Percentiles rank a stretch among this genome's conserved stretches.
phyloP scores from a whole-genome alignment of 2,329 filamentous ascomycete genomes.

The Podosphaera fusca region DNA sequence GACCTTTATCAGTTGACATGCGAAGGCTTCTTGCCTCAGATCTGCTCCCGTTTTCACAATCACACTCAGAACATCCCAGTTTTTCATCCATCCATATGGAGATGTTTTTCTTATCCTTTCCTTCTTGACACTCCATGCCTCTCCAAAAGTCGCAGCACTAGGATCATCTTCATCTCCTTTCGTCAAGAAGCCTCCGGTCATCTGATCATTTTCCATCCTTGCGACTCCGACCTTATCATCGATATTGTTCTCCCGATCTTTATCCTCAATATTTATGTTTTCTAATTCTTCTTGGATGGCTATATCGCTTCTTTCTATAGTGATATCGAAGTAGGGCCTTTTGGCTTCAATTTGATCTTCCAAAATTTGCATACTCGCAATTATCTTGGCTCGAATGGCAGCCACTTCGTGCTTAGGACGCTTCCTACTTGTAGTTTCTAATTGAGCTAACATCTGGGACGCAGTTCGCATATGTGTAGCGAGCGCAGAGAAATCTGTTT shows the following conservation, averaged over 20 bases:
- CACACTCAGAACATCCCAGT: slow-evolving; percentile 70
- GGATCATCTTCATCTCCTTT: slow-evolving; percentile 69
- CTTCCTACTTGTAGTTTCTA: slow-evolving; percentile 61
- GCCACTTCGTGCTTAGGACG: slow-evolving; percentile 60
- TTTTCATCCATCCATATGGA: slow-evolving; percentile 73
- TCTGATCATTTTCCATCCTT: slow-evolving; percentile 75
- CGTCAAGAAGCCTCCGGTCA: slow-evolving; percentile 60
- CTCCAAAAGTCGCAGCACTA: slow-evolving; percentile 66
- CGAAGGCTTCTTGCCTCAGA: slow-evolving; percentile 65
- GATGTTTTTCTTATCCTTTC: slow-evolving; percentile 66
- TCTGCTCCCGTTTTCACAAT: slow-evolving; percentile 76
- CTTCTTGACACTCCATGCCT: slow-evolving; percentile 67
- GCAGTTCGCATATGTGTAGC: slow-evolving; percentile 75
- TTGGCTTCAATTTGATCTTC: slow-evolving; percentile 61
- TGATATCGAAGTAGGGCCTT: slow-evolving; percentile 56
- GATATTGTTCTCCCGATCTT: slow-evolving; percentile 7
- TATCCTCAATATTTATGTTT: slow-evolving; percentile 18
- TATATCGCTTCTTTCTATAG: slow-evolving; percentile 50
- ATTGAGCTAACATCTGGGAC: slow-evolving; percentile 66
- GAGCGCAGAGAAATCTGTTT: slow-evolving; percentile 60
- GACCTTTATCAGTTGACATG: slow-evolving; percentile 61
- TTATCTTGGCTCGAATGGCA: slow-evolving; percentile 66
- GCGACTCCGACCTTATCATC: slow-evolving; percentile 55
- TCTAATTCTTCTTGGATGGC: slow-evolving; percentile 22
- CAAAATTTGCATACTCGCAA: slow-evolving; percentile 71